phyloP scores from a whole-genome alignment of 2,329 filamentous ascomycete species.

The Bisporella sp. region DNA sequence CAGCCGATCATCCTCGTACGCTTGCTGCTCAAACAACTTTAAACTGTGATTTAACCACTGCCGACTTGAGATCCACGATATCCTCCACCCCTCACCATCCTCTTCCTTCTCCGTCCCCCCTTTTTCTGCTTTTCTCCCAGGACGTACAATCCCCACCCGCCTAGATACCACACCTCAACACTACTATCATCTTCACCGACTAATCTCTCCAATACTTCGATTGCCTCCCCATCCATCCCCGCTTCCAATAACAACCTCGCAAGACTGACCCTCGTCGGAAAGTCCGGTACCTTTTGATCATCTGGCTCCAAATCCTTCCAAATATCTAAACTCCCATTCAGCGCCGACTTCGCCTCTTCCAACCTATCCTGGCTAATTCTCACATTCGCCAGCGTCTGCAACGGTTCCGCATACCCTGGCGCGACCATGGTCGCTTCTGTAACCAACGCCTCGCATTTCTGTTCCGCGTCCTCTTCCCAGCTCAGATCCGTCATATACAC shows the following conservation, averaged over 20 bases:
- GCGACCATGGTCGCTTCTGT: conserved; percentile 85
- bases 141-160: conserved; percentile 86
- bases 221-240: conserved; percentile 75
- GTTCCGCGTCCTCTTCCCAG: conserved; percentile 86
- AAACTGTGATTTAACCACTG: conserved; percentile 79
- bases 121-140: conserved; percentile 61
- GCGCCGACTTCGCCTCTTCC: conserved; percentile 73
- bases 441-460: conserved; percentile 77
- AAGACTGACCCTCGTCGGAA: conserved; percentile 77
- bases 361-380: conserved; percentile 78
- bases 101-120: conserved; percentile 27
- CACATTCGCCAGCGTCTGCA: conserved; percentile 92
- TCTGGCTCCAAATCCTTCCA: conserved; percentile 75
- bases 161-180: conserved; percentile 94
- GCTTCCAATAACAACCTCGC: conserved; percentile 85
- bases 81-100: conserved; percentile 35
- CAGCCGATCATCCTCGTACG: conserved; percentile 80
- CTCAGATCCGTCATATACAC: conserved; percentile 99
- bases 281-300: conserved; percentile 72
- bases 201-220: conserved; percentile 77
- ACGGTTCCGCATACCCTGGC: conserved; percentile 76
- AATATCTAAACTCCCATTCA: conserved; percentile 70
- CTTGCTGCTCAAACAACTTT: conserved; percentile 67
- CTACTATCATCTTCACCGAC: conserved; percentile 87
- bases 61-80: conserved; percentile 65